These are phyloP conservation scores for Micractinium conductrix DNA, from an alignment of 139 green algal genomes.

Conservation along the genomic window DNA sequence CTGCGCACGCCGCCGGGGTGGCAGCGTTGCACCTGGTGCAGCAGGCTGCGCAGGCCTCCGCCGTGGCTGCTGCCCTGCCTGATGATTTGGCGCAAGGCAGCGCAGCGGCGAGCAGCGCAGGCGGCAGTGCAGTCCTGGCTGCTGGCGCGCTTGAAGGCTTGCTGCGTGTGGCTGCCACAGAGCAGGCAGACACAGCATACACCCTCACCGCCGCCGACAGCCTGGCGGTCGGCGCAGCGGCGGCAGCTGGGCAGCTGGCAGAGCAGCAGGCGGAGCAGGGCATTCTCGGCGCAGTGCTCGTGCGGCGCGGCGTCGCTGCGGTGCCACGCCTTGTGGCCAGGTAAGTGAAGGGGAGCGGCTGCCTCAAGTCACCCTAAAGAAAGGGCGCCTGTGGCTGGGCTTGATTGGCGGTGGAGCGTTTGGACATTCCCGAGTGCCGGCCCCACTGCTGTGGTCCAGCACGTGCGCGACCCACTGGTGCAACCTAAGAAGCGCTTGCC, in stretches of 20 bases:
- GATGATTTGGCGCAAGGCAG: constrained; percentile 2
- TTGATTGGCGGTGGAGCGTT: too few species aligned
- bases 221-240: not conserved
- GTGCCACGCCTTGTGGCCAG: constrained; percentile 29
- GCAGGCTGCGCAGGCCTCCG: not conserved
- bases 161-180: constrained; percentile 42
- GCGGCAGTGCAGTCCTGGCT: not conserved
- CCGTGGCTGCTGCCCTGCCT: not conserved
- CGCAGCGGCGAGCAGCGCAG: not conserved
- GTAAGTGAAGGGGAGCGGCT: not conserved
- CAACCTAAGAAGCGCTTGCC: too few species aligned
- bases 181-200: constrained; percentile 14
- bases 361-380: too few species aligned
- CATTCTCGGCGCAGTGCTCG: not conserved
- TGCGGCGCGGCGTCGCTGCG: not conserved
- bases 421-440: too few species aligned
- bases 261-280: too few species aligned
- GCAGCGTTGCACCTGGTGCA: constrained; percentile 18
- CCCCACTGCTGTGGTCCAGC: too few species aligned
- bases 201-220: not conserved
- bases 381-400: too few species aligned
- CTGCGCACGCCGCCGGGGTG: not conserved
- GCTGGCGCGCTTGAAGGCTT: constrained; percentile 42
- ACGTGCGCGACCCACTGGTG: too few species aligned
- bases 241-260: too few species aligned